Base-by-base conservation (phyloP, 2,329 filamentous ascomycete genomes). In the Talaromyces rugulosus region DNA sequence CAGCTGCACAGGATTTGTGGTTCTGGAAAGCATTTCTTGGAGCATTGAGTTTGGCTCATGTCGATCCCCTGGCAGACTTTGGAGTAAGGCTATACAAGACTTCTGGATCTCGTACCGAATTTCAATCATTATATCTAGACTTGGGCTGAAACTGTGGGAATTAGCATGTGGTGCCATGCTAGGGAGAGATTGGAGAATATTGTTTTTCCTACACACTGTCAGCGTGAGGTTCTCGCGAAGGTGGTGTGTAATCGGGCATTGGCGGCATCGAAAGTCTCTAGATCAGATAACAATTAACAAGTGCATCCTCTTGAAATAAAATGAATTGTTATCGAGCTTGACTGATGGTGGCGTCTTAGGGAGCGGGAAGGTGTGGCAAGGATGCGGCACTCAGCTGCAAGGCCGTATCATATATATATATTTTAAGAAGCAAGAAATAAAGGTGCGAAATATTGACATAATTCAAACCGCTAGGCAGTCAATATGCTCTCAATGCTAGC, bases 1-100 rank as follows among this genome's bases (percentile, higher is more conserved):
- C 40, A 18, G 28, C 56, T 18, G 56, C 56, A 31, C 56, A 58
- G 40, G 27, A 50, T n/a, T 50, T 58, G 40, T 58, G 56, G 56
- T 50, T 50, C 23, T 58, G 56, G 56, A 58, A 58, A 8, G 56
- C 56, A 44, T 58, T 58, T 50, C 40, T 58, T 34, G 56, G 56
- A 14, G 56, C 56, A 27, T 50, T 58, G 40, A 58, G 56, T 50
- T 58, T 58, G 28, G 56, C 56, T 47, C 56, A 58, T 58, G 56
- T 44, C 36, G 7, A 4, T 31, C 34, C 56, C 14, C 23, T 34
- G 16, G 23, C 2, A 18, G 40, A 28, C 9, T 16, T n/a, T 33
- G 27, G 23, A 16, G 36, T 18, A 11, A 11, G 16, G 36, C 27
- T 42, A 57, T 57, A 8, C 16, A 12, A 50, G 36, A 23, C 27